Conservation (phyloP, 2,329 filamentous ascomycete species). For the Bipolaris sorokiniana region DNA sequence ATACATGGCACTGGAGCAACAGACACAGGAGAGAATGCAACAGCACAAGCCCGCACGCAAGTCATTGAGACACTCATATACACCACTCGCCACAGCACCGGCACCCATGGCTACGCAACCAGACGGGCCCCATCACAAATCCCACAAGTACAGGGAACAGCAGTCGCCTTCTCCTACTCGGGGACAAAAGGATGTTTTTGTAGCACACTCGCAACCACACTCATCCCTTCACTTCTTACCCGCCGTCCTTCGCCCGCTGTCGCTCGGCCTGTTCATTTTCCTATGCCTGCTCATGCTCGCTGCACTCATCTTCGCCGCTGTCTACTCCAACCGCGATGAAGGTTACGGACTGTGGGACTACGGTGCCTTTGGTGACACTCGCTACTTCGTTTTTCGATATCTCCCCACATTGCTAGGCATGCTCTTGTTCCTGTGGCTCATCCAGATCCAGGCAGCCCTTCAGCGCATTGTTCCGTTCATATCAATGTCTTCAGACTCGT, state of each 20-base stretch:
- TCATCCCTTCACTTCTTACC: conserved; percentile 71
- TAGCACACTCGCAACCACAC: conserved; percentile 55
- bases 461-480: conserved; percentile 79
- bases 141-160: conserved; percentile 9
- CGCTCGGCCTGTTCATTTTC: conserved; percentile 65
- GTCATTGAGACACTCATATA: conserved; percentile 21
- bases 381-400: conserved; percentile 87
- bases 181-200: conserved; percentile 52
- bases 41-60: conserved; percentile 30
- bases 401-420: conserved; percentile 79
- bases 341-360: conserved; percentile 73
- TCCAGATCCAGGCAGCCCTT: conserved; percentile 75
- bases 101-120: conserved; percentile 12
- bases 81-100: conserved; percentile 14
- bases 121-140: conserved; percentile 5
- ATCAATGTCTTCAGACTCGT: conserved; percentile 71
- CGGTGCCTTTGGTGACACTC: conserved; percentile 68
- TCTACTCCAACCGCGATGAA: conserved; percentile 47
- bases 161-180: conserved; percentile 21
- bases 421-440: conserved; percentile 75
- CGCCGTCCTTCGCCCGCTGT: conserved; percentile 69
- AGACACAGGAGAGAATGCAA: conserved; percentile 38
- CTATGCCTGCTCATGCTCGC: conserved; percentile 73
- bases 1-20: conserved; percentile 45
- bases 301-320: conserved; percentile 72